These are phyloP conservation scores for Rhizopus arrhizus DNA, from an alignment of 371 early-diverging fungal species.

Conservation along the genomic window DNA sequence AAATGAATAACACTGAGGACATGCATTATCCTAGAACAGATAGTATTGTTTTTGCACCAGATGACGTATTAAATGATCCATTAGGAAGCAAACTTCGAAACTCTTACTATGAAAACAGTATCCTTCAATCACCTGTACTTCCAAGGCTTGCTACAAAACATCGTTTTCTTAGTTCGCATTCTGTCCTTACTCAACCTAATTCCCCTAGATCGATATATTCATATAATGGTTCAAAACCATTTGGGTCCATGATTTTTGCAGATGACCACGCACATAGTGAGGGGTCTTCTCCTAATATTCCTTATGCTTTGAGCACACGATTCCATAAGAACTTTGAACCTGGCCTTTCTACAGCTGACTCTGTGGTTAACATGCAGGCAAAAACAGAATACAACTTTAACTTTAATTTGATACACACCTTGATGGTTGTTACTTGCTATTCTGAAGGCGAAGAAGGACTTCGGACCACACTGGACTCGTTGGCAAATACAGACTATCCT, in stretches of 20 bases:
- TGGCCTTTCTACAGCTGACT: slow-evolving; percentile 8
- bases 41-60: slow-evolving; percentile 27
- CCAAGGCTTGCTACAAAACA: slow-evolving; percentile 18
- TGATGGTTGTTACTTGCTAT: slow-evolving; percentile 85
- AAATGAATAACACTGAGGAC: slow-evolving; percentile 65
- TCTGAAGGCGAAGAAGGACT: slow-evolving; percentile 91
- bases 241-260: not conserved
- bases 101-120: slow-evolving; percentile 1
- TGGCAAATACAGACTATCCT: slow-evolving; percentile 90
- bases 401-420: slow-evolving; percentile 53
- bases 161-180: slow-evolving; percentile 46
- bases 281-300: slow-evolving; percentile 13
- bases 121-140: slow-evolving; percentile 4
- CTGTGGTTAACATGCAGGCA: slow-evolving; percentile 22
- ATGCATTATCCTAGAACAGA: slow-evolving; percentile 52
- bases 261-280: not conserved
- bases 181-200: slow-evolving; percentile 47
- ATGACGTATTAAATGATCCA: not conserved
- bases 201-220: slow-evolving; percentile 16
- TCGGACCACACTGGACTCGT: slow-evolving; percentile 94
- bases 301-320: slow-evolving; percentile 20
- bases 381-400: slow-evolving; percentile 52
- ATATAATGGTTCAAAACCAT: not conserved
- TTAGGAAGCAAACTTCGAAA: not conserved
- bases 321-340: slow-evolving; percentile 13